Percentiles rank a stretch among this genome's conserved stretches.
phyloP scores from a whole-genome alignment of 2,329 filamentous ascomycete genomes.

The Emergomyces pasteurianus region DNA sequence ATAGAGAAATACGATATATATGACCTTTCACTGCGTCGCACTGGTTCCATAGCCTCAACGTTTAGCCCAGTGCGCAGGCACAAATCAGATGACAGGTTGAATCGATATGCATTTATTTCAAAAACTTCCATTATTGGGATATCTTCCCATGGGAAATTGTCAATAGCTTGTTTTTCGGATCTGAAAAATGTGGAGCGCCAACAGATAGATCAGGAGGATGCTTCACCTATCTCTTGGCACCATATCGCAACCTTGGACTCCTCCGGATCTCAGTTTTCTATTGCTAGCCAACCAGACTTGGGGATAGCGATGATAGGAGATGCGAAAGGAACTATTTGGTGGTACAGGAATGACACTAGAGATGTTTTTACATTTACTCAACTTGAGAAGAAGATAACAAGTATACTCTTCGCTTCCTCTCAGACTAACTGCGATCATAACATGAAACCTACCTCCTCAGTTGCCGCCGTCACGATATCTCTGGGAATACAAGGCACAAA shows the following conservation, averaged over 20 bases:
- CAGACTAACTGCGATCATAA: neutral
- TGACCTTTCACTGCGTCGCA: neutral
- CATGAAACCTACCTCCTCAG: neutral
- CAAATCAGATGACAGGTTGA: slow-evolving; percentile 13
- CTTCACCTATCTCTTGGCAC: slow-evolving; percentile 17
- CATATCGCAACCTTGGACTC: slow-evolving; percentile 19
- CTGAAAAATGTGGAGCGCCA: neutral
- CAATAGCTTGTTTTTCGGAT: slow-evolving; percentile 18
- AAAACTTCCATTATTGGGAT: slow-evolving; percentile 22
- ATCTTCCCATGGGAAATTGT: slow-evolving; percentile 20
- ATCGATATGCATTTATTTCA: slow-evolving; percentile 24
- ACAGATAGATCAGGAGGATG: neutral
- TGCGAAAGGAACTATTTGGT: slow-evolving; percentile 20
- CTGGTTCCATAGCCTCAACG: neutral
- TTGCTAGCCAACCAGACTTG: slow-evolving; percentile 19
- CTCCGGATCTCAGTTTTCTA: slow-evolving; percentile 19
- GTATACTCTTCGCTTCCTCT: slow-evolving; percentile 15
- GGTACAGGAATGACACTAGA: slow-evolving; percentile 24
- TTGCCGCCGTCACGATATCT: slow-evolving; percentile 5
- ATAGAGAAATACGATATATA: neutral
- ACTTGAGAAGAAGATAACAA: slow-evolving; percentile 18
- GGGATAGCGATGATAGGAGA: slow-evolving; percentile 26
- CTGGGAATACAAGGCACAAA: slow-evolving; percentile 1
- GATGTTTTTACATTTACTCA: slow-evolving; percentile 18
- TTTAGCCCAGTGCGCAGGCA: neutral